Percentiles rank a stretch among this genome's conserved stretches.
These are phyloP conservation scores for Circinella minor DNA, from an alignment of 371 early-diverging fungal genomes.

Conservation along the genomic window DNA sequence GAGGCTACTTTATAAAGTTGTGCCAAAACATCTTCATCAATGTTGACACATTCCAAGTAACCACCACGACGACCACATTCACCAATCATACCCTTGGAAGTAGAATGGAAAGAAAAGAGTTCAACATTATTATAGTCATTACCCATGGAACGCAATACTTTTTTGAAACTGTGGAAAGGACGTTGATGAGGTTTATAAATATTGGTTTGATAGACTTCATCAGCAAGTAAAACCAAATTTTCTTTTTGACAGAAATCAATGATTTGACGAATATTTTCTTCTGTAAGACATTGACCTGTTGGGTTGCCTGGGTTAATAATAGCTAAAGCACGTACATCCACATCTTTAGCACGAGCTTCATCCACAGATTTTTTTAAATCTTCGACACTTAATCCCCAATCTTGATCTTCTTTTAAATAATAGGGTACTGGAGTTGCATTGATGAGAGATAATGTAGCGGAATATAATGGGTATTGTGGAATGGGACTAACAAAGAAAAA, in stretches of 20 bases:
- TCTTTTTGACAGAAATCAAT: conserved; percentile 81
- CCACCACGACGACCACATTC: conserved; percentile 99
- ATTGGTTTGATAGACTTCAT: conserved; percentile 97
- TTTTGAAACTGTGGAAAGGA: conserved; percentile 94
- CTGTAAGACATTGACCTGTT: conserved; percentile 84
- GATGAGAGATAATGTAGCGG: conserved; percentile 82
- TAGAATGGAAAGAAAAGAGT: conserved; percentile 70
- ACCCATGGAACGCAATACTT: conserved; percentile 77
- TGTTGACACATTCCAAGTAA: conserved; percentile 91
- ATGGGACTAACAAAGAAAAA: conserved; percentile 62
- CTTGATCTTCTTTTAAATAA: conserved; percentile 81
- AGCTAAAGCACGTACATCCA: conserved; percentile 90
- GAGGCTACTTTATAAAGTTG: conserved; percentile 94
- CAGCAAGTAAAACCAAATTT: conserved; percentile 83
- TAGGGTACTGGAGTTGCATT: conserved; percentile 88
- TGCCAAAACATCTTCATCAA: conserved; percentile 76
- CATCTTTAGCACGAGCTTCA: conserved; percentile 65
- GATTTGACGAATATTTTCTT: conserved; percentile 81
- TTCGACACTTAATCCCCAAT: conserved; percentile 75
- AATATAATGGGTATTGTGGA: conserved; percentile 97
- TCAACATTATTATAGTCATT: conserved; percentile 66
- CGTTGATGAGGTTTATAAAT: conserved; percentile 76
- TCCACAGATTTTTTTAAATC: conserved; percentile 64
- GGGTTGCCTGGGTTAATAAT: conserved; percentile 98
- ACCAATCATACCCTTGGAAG: conserved; percentile 98